Base-by-base conservation (phyloP, 768 basidiomycete species). In the Tricholoma terreum region DNA sequence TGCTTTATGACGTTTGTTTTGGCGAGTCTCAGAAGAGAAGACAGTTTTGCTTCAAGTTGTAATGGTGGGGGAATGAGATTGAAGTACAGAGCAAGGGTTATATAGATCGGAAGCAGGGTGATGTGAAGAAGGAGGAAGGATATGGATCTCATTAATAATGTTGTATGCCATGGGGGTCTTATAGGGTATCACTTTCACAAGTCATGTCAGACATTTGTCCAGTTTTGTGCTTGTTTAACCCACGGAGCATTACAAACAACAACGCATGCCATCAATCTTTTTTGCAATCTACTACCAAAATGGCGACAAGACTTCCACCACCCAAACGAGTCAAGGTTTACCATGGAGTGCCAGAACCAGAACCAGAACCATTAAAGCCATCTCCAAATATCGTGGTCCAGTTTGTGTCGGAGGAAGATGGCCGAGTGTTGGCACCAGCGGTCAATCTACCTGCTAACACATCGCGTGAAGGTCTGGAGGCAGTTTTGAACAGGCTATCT, bases 321-420 rank as follows among this genome's bases (percentile, higher is more conserved):
- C 93, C 92, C 15, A 95, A 94, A 75, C 82, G 94, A 61, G 83
- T 85, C 69, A 94, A 95, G 71, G 77, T 85, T 38, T 88, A 90
- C 71, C 85, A 92, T 63, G 89, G 87, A 4, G 72, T 87, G 15
- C 82, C 85, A 60, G 83, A 84, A 58, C 87, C 88, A 24, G 82
- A 77, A 35, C 78, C 77, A 58, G 82, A 84, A 56, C 69, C 72
- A 4, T 63, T 70, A 14, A 69, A 40, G 38, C 69, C 72, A 34
- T 66, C 85, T 1, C 84, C 87, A 0, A 86, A 87, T 60, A 75
- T 98, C 56, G 81, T 98, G 14, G 94, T 97, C 19, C 93, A 96
- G 66, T 98, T 98, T 69, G 86, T 94, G 24, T 89, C 89, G 3
- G 92, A 95, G 57, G 89, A 94, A 51, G 89, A 95, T 71, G 93